Evolutionary conservation across 129 eudicot genomes (phyloP), one percentile per base, ranked within the genome.

Genomic region (Gnaphalium uliginosum): DNA sequence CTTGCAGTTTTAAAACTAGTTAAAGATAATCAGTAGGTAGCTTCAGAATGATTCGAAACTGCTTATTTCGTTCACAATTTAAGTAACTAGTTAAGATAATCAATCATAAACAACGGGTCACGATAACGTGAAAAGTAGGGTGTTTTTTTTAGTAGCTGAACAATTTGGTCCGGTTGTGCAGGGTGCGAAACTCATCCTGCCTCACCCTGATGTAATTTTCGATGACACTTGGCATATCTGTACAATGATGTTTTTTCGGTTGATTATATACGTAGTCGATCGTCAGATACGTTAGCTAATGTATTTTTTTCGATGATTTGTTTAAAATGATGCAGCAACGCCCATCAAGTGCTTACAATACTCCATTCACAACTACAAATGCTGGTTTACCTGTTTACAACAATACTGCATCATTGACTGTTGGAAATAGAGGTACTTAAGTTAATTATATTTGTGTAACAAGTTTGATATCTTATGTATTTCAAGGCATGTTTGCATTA

Each of bases 341-440:
- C 48, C 89, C 96, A 22, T 90, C 96, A 59, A 90, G 96, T 75
- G 96, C 92, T 72, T 84, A 78, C 84, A 85, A 90, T 59, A 53
- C 90, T 61, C 86, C 92, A 1, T 81, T 78, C 77, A 81, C 83
- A 81, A 90, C 96, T 4, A 87, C 96, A 18, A 87, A 90, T 67
- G 87, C 96, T 5, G 96, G 96, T 56, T 83, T 87, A 58, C 96
- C 96, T 1, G 92, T 90, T 22, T 90, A 87, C 88, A 90, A 90
- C 86, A 87, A 87, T 14, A 85, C 87, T 62, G 80, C 89, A 62
- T 85, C 96, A 39, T 39, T 87, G 77, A 87, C 96, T 7, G 87
- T 90, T 11, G 92, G 90, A 37, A 81, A 79, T 7, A 81, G 96
- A 90, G 96, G 96, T 89, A 73, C 8, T 25, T 71, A 5, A 5